Evolutionary conservation across 164 flowering plant genomes (phyloP), one percentile per base, ranked within the genome.

Genomic region (Liquidambar formosana): DNA sequence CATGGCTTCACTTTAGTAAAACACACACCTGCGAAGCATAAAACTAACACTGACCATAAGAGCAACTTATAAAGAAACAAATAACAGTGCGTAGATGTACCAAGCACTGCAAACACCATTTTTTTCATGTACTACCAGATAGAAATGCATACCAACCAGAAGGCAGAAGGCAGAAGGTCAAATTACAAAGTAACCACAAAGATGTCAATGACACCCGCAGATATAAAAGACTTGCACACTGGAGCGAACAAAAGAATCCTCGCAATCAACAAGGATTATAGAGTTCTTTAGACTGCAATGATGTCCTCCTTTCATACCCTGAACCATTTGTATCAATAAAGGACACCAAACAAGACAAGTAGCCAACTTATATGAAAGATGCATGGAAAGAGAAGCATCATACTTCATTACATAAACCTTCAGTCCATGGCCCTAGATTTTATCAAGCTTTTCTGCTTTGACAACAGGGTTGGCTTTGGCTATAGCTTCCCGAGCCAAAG

Each of bases 401-500:
- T 38, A 69, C 57, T 57, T 41, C 65, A 51, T 47, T 10, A 49
- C 58, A 25, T 65, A 21, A 51, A 66, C 49, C 74, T 72, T 49
- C 68, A 27, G 19, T 54, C 70, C 61, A 47, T 23, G 26, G 43
- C 56, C 59, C 67, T 78, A 84, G 28, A 85, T 85, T 72, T 81
- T 85, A 51, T 85, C 82, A 15, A 85, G 84, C 81, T 85, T 85
- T 56, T 79, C 84, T 15, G 88, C 86, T 71, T 81, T 82, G 52
- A 85, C 79, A 38, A 85, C 77, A 10, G 88, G 88, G 62, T 85
- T 85, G 47, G 88, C 86, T 73, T 76, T 82, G 9, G 86, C 81
- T 49, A 85, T 82, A 8, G 86, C 86, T 72, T 81, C 81, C 10
- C 78, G 81, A 52, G 67, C 88, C n/a, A n/a, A n/a, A n/a, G 66